A percentile compares a stretch with the other conserved stretches of the same genome.
Evolutionary conservation across 2,329 filamentous ascomycete genomes (phyloP).

Genomic region (Aspergillus ustus): DNA sequence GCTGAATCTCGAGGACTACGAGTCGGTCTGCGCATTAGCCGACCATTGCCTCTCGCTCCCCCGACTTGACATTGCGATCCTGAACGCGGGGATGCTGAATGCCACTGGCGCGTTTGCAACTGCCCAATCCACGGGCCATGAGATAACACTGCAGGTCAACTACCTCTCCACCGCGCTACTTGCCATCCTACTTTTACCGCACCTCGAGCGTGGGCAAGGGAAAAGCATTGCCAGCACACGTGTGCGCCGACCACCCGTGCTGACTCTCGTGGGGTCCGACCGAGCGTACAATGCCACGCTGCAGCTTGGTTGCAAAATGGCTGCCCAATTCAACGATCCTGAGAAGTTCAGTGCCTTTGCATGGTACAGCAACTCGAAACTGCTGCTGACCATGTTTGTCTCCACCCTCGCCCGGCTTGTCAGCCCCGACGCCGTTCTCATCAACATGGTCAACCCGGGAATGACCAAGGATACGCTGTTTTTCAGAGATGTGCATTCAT

Average conservation of each 20-base stretch:
- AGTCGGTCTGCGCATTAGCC: background rate
- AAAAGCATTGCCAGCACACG: too few relatives aligned
- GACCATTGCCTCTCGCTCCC: background rate
- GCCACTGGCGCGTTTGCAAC: background rate
- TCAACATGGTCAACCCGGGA: background rate
- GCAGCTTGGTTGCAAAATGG: background rate
- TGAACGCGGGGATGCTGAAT: background rate
- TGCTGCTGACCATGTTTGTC: background rate
- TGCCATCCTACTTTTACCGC: slow-evolving; percentile 27
- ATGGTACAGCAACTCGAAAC: background rate
- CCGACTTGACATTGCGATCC: background rate
- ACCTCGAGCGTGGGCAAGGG: background rate
- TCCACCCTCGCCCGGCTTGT: background rate
- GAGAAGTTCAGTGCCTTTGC: background rate
- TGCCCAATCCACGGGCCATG: slow-evolving; percentile 9
- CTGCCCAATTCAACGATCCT: background rate
- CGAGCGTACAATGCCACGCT: background rate
- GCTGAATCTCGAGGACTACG: background rate
- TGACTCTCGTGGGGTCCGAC: background rate
- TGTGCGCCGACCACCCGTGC: background rate
- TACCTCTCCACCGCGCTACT: slow-evolving; percentile 35
- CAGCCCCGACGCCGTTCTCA: background rate
- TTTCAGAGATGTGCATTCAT: too few relatives aligned
- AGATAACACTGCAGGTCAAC: slow-evolving; percentile 45
- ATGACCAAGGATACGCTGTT: background rate